phyloP scores from a whole-genome alignment of 1,284 basidiomycete species.

The Austroboletus rostrupii region DNA sequence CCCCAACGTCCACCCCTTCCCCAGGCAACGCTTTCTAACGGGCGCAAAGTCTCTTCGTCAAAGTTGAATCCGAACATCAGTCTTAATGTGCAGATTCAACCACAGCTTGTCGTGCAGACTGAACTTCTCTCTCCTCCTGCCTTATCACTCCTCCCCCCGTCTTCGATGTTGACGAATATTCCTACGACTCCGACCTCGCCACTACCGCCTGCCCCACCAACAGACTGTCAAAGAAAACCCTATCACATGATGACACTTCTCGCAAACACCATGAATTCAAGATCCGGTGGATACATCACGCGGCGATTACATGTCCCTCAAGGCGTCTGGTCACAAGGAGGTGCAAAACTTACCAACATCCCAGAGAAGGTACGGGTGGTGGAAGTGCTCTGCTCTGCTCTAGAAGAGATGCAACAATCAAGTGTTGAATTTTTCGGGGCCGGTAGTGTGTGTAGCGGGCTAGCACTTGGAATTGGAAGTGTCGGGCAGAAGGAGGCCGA shows the following conservation, averaged over 20 bases:
- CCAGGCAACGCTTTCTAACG: slow-evolving; percentile 35
- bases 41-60: slow-evolving; percentile 58
- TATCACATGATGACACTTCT: slow-evolving; percentile 88
- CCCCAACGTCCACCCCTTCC: slow-evolving; percentile 49
- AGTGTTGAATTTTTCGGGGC: slow-evolving; percentile 72
- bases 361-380: slow-evolving; percentile 85
- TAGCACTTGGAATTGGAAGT: slow-evolving; percentile 66
- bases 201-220: slow-evolving; percentile 64
- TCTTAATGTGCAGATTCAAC: slow-evolving; percentile 35
- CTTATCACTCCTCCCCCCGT: slow-evolving; percentile 46
- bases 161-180: slow-evolving; percentile 48
- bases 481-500: slow-evolving; percentile 70
- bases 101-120: slow-evolving; percentile 49
- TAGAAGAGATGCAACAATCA: slow-evolving; percentile 69
- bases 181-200: slow-evolving; percentile 74
- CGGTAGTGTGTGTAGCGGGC: slow-evolving; percentile 69
- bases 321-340: slow-evolving; percentile 87
- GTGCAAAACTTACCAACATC: slow-evolving; percentile 76
- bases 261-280: slow-evolving; percentile 75
- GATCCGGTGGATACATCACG: slow-evolving; percentile 85
- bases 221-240: slow-evolving; percentile 75
- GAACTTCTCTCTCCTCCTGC: slow-evolving; percentile 43
- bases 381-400: slow-evolving; percentile 68
- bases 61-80: slow-evolving; percentile 48
- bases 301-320: slow-evolving; percentile 83